These are phyloP conservation scores for Fagopyrum homotropicum DNA, from an alignment of 148 eudicot genomes.

Conservation along the genomic window DNA sequence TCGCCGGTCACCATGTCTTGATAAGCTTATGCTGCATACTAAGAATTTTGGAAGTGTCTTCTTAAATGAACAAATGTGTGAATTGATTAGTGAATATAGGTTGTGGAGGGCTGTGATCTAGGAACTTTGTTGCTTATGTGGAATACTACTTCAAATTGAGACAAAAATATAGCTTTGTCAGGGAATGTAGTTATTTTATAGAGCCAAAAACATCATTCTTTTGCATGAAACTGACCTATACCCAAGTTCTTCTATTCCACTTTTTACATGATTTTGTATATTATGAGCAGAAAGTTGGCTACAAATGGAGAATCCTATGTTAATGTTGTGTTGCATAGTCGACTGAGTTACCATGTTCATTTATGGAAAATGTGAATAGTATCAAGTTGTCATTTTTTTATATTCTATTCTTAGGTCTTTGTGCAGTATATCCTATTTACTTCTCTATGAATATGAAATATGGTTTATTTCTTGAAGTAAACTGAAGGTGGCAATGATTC, in stretches of 20 bases:
- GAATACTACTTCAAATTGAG: neutral
- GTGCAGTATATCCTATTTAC: neutral
- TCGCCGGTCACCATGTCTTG: neutral
- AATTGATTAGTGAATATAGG: neutral
- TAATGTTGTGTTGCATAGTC: neutral
- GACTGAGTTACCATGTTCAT: neutral
- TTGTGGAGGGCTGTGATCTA: neutral
- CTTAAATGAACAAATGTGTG: neutral
- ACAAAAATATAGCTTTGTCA: neutral
- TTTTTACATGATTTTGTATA: neutral
- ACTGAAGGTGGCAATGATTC: too few relatives aligned
- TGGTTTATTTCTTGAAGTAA: neutral
- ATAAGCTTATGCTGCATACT: neutral
- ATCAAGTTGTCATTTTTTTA: neutral
- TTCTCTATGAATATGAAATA: neutral
- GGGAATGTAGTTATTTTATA: neutral
- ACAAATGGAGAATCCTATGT: too few relatives aligned
- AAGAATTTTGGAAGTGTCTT: neutral
- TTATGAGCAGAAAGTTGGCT: too few relatives aligned
- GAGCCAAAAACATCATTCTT: neutral
- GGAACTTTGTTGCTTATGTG: neutral
- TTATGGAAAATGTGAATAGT: slow-evolving; percentile 5
- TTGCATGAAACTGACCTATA: neutral
- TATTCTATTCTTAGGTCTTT: neutral
- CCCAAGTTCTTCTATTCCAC: neutral